Conservation (phyloP, 1,139 yeast genomes). For the Protomyces gravidus region DNA sequence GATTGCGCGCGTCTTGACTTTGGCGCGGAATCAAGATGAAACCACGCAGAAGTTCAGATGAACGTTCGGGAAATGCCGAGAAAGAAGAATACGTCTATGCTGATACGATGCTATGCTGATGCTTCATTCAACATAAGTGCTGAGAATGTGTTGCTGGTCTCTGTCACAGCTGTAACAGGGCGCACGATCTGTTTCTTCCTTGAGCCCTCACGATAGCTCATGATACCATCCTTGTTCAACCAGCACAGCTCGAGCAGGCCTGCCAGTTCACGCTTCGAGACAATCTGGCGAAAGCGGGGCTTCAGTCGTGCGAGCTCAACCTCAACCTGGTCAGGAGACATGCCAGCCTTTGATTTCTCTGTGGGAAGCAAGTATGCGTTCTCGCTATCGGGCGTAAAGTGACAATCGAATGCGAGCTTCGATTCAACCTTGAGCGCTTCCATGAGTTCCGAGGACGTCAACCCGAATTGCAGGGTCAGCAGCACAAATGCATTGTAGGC, state of each 20-base stretch:
- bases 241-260: slow-evolving; percentile 32
- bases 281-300: slow-evolving; percentile 26
- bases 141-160: slow-evolving; percentile 8
- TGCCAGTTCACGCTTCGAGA: slow-evolving; percentile 28
- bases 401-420: slow-evolving; percentile 25
- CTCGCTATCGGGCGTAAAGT: slow-evolving; percentile 33
- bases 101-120: background rate
- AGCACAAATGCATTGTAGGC: slow-evolving; percentile 33
- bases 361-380: slow-evolving; percentile 32
- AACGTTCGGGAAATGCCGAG: no score
- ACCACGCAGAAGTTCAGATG: no score
- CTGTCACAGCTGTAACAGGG: background rate
- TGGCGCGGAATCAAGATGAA: no score
- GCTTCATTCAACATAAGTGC: no score
- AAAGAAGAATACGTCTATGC: no score
- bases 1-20: no score
- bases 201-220: slow-evolving; percentile 32
- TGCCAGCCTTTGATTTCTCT: background rate
- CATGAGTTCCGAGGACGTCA: slow-evolving; percentile 29
- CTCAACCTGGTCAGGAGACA: slow-evolving; percentile 30
- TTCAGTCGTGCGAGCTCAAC: slow-evolving; percentile 29
- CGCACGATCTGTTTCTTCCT: background rate
- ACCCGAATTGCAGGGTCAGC: slow-evolving; percentile 32
- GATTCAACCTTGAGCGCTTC: slow-evolving; percentile 4
- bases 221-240: slow-evolving; percentile 32